A percentile compares a stretch with the other conserved stretches of the same genome.
phyloP scores from a whole-genome alignment of 2,329 filamentous ascomycete genomes.

The Helminthosporium solani region DNA sequence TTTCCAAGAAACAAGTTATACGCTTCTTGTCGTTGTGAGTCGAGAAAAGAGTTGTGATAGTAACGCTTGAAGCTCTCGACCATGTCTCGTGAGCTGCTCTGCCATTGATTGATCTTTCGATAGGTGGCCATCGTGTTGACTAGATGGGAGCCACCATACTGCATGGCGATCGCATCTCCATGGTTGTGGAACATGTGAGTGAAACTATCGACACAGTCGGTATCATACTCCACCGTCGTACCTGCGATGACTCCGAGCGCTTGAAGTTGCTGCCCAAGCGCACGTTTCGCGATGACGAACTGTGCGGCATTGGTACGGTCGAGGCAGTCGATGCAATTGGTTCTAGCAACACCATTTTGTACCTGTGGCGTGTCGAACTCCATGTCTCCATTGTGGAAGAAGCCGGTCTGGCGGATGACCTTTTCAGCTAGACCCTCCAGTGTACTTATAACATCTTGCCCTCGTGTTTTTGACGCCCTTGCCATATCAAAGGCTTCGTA shows the following conservation, averaged over 20 bases:
- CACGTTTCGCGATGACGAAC: constrained; percentile 94
- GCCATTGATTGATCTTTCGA: constrained; percentile 98
- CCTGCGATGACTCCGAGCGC: constrained; percentile 83
- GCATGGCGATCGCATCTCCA: constrained; percentile 94
- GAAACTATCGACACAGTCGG: constrained; percentile 92
- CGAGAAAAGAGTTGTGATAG: constrained; percentile 97
- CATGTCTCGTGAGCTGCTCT: constrained; percentile 95
- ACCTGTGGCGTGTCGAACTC: constrained; percentile 65
- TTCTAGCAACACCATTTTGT: constrained; percentile 90
- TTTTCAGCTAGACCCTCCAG: constrained; percentile 87
- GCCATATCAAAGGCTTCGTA: constrained; percentile 99
- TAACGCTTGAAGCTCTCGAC: constrained; percentile 98
- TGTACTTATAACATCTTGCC: constrained; percentile 91
- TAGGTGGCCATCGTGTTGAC: constrained; percentile 99
- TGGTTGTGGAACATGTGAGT: constrained; percentile 98
- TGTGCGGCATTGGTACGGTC: constrained; percentile 97
- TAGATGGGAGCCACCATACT: constrained; percentile 94
- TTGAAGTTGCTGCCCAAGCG: constrained; percentile 87
- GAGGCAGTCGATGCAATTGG: constrained; percentile 97
- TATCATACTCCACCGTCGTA: constrained; percentile 84
- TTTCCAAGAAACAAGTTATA: constrained; percentile 98
- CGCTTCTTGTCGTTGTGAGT: constrained; percentile 95
- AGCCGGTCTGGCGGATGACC: constrained; percentile 80
- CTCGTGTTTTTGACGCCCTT: constrained; percentile 82
- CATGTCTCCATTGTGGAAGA: constrained; percentile 89